phyloP scores from a whole-genome alignment of 805 yeast genomes.

The Candida glaebosa region DNA sequence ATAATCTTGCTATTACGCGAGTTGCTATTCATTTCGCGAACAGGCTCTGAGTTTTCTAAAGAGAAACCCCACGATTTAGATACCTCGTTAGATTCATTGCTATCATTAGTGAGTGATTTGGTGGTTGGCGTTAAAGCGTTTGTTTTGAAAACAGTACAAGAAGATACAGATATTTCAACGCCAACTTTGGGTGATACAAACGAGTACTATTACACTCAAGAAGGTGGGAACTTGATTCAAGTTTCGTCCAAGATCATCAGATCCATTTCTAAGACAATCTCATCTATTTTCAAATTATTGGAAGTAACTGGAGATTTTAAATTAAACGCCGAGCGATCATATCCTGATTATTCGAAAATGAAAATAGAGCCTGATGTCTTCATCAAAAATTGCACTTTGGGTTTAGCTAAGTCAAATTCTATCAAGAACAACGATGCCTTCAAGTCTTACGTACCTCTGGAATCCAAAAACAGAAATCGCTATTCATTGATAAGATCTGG shows the following conservation, averaged over 20 bases:
- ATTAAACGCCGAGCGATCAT: constrained; percentile 50
- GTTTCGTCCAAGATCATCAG: constrained; percentile 59
- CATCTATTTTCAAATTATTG: constrained; percentile 49
- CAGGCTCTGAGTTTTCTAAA: constrained; percentile 37
- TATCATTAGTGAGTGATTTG: constrained; percentile 59
- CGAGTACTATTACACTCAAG: constrained; percentile 56
- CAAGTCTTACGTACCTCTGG: constrained; percentile 14
- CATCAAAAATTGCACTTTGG: constrained; percentile 57
- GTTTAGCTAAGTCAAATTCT: constrained; percentile 44
- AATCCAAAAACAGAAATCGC: constrained; percentile 31
- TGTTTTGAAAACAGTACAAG: constrained; percentile 52
- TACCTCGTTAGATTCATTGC: constrained; percentile 51
- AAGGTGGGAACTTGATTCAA: constrained; percentile 63
- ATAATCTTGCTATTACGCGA: constrained; percentile 63
- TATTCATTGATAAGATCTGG: constrained; percentile 52
- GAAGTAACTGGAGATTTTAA: constrained; percentile 65
- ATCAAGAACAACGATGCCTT: neutral
- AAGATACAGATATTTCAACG: constrained; percentile 10
- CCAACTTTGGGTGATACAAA: constrained; percentile 6
- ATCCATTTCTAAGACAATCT: constrained; percentile 46
- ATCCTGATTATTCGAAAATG: constrained; percentile 60
- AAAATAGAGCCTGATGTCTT: constrained; percentile 59
- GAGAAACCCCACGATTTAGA: constrained; percentile 43
- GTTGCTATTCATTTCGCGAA: constrained; percentile 55
- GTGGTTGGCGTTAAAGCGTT: constrained; percentile 62